Evolutionary conservation across 2,329 filamentous ascomycete species (phyloP), one percentile per base, ranked within the genome.

Genomic region (Aspergillus novoparasiticus): DNA sequence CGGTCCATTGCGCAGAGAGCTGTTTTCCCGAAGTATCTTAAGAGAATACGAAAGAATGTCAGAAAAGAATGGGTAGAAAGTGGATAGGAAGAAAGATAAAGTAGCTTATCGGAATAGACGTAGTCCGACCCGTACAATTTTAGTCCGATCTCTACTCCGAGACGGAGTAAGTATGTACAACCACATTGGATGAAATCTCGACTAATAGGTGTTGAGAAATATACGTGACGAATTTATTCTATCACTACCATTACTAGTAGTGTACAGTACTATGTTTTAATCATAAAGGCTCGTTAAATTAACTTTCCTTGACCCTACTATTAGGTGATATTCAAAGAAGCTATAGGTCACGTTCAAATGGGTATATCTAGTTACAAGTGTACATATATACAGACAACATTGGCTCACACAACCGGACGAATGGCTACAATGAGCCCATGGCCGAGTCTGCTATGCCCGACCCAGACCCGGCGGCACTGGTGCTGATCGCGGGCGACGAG

Each of bases 401-500:
- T 36, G 48, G 10, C 16, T 51, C 48, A 8, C 28, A 51, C 32
- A 34, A n/a, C 28, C 28, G 48, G 30, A 32, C 21, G 30, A 21
- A 56, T 26, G 11, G 28, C 26, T 34, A 71, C 30, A 68, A 55
- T 28, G 67, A 71, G 16, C 68, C 69, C 62, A 64, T 67, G 19
- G 57, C 59, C 6, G 67, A 66, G 14, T 68, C 62, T 16, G 62
- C 66, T 11, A 51, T 41, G 32, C 57, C 60, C 0, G 70, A 68
- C 14, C 66, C 66, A 12, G 66, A 68, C 8, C 65, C 64, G 30
- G 67, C 50, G 12, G 56, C 61, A 41, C 66, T 68, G 34, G 65
- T 64, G 48, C 67, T 66, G 21, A 70, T 50, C 34, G 59, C 65
- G 10, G 63, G 59, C 11, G 70, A 68, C 30, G 69, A 70, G 41